phyloP scores from a whole-genome alignment of 108 stramenopile species.

The Stephanodiscus triporus region DNA sequence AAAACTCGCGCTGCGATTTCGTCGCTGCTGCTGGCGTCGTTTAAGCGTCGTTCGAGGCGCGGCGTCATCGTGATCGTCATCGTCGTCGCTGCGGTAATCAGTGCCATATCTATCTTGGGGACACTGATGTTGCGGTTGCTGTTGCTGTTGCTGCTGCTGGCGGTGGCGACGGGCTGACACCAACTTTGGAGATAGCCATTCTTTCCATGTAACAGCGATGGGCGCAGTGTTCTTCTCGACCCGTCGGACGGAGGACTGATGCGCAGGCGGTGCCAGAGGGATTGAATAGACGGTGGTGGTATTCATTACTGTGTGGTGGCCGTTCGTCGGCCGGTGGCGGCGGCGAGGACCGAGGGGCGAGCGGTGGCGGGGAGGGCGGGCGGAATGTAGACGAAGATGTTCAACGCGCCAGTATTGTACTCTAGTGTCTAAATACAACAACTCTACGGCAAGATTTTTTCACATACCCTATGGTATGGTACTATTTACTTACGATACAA shows the following conservation, averaged over 20 bases:
- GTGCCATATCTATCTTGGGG: neutral
- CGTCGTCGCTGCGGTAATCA: neutral
- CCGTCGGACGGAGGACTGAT: neutral
- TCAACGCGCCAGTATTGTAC: no score
- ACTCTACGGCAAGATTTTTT: no score
- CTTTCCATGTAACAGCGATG: neutral
- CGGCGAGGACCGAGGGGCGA: no score
- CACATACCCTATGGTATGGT: no score
- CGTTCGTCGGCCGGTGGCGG: no score
- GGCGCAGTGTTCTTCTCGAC: neutral
- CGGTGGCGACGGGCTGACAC: neutral
- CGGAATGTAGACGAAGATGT: no score
- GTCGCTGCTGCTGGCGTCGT: constrained; percentile 2
- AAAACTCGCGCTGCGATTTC: constrained; percentile 7
- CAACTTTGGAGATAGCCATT: neutral
- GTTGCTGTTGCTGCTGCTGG: neutral
- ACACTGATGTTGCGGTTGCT: neutral
- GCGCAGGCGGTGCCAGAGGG: constrained; percentile 1
- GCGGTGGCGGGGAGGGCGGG: no score
- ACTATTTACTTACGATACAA: no score
- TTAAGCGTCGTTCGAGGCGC: neutral
- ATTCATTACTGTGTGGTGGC: no score
- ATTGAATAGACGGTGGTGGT: neutral
- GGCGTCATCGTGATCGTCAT: neutral
- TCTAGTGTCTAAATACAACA: no score